These are phyloP conservation scores for Elsinoe necatrix DNA, from an alignment of 2,329 filamentous ascomycete species.

Conservation along the genomic window DNA sequence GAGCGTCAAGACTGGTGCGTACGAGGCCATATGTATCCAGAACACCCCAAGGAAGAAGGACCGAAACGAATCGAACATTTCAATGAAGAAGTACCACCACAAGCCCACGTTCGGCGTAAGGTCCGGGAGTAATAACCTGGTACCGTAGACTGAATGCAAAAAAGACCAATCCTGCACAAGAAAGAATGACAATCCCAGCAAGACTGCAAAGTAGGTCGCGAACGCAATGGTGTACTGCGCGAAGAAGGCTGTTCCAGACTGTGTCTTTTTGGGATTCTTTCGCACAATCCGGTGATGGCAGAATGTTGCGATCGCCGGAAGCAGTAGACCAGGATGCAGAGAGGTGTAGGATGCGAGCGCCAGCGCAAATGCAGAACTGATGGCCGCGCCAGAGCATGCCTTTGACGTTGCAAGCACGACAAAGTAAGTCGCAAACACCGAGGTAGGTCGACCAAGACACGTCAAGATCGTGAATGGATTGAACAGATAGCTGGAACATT, in stretches of 20 bases:
- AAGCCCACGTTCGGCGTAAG: slow-evolving; percentile 90
- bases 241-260: slow-evolving; percentile 23
- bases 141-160: slow-evolving; percentile 79
- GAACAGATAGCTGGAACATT: slow-evolving; percentile 64
- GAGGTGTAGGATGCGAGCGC: slow-evolving; percentile 85
- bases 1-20: slow-evolving; percentile 77
- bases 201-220: slow-evolving; percentile 45
- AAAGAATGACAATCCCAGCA: slow-evolving; percentile 64
- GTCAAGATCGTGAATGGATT: slow-evolving; percentile 90
- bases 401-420: slow-evolving; percentile 76
- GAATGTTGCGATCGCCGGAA: slow-evolving; percentile 72
- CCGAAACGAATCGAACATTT: slow-evolving; percentile 98
- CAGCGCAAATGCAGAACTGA: slow-evolving; percentile 74
- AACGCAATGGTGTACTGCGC: slow-evolving; percentile 50
- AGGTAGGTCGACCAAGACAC: slow-evolving; percentile 82
- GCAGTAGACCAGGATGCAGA: slow-evolving; percentile 80
- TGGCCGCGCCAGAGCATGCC: slow-evolving; percentile 61
- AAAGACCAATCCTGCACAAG: slow-evolving; percentile 83
- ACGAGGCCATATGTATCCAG: slow-evolving; percentile 88
- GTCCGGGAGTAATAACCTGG: slow-evolving; percentile 83
- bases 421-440: slow-evolving; percentile 78
- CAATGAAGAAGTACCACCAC: slow-evolving; percentile 99
- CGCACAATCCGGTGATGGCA: slow-evolving; percentile 53
- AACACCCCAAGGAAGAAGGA: slow-evolving; percentile 97
- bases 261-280: slow-evolving; percentile 15